phyloP scores from a whole-genome alignment of 805 yeast species.

The Sungouiozyma ichnusensis region DNA sequence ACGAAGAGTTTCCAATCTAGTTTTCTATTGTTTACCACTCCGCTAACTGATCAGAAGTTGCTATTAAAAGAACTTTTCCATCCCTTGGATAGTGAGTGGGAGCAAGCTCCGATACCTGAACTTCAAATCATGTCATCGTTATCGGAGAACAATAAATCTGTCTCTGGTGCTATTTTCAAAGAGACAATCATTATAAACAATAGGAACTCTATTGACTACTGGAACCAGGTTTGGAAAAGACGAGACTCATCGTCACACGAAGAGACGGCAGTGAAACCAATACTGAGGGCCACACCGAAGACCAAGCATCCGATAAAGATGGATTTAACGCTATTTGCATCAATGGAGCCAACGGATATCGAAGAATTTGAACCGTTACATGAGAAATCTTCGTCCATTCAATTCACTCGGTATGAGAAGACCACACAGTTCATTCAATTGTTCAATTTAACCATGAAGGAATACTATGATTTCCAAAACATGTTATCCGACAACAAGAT shows the following conservation, averaged over 20 bases:
- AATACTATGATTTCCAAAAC: conserved; percentile 17
- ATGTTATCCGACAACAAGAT: conserved; percentile 11
- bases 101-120: conserved; percentile 1
- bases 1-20: not conserved
- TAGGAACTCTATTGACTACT: conserved; percentile 2
- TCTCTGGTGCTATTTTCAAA: conserved; percentile 4
- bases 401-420: not conserved
- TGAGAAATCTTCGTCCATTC: not conserved
- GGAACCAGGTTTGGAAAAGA: conserved; percentile 5
- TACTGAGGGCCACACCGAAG: too few relatives aligned
- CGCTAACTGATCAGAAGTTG: not conserved
- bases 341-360: not conserved
- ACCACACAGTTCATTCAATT: conserved; percentile 7
- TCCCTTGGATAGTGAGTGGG: conserved; percentile 5
- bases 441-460: conserved; percentile 21
- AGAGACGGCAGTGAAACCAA: too few relatives aligned
- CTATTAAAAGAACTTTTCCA: not conserved
- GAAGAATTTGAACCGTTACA: not conserved
- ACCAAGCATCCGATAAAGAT: too few relatives aligned
- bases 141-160: not conserved
- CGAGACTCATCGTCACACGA: too few relatives aligned
- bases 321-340: not conserved
- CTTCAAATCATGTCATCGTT: not conserved
- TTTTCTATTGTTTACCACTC: not conserved
- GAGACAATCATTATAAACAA: conserved; percentile 5